phyloP scores from a whole-genome alignment of 2,329 filamentous ascomycete genomes.

The Trichoderma pleuroti region DNA sequence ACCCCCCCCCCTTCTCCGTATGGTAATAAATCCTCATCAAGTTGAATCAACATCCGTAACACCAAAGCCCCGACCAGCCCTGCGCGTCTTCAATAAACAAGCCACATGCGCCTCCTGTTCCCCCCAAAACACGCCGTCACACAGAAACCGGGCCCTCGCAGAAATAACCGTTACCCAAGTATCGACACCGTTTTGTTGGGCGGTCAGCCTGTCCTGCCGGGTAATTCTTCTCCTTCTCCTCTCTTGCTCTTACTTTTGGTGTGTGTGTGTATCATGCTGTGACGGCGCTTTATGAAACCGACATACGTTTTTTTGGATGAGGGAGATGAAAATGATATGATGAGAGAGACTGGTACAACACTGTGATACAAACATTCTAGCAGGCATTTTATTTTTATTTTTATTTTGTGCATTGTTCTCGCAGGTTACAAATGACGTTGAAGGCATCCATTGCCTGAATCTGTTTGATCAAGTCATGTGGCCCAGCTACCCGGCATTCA shows the following conservation, averaged over 20 bases:
- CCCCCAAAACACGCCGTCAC: background rate
- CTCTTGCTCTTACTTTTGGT: background rate
- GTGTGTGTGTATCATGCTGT: background rate
- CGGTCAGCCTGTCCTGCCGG: background rate
- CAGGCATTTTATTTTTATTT: background rate
- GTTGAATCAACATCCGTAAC: background rate
- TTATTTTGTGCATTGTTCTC: background rate
- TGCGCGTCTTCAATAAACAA: background rate
- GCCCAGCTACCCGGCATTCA: background rate
- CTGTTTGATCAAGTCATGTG: background rate
- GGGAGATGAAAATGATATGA: background rate
- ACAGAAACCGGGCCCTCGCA: slow-evolving; percentile 16
- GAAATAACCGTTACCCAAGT: background rate
- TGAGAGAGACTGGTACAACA: background rate
- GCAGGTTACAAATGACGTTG: background rate
- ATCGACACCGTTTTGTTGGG: background rate
- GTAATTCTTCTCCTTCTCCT: background rate
- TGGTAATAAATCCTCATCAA: background rate
- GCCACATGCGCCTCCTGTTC: slow-evolving; percentile 2
- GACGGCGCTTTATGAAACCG: background rate
- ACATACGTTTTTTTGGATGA: background rate
- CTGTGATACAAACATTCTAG: background rate
- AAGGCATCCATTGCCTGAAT: background rate
- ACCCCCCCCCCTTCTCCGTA: background rate
- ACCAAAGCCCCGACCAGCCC: background rate